Evolutionary conservation across 352 stramenopile species (phyloP), one percentile per base, ranked within the genome.

Genomic region (Globisporangium acanthophoron): DNA sequence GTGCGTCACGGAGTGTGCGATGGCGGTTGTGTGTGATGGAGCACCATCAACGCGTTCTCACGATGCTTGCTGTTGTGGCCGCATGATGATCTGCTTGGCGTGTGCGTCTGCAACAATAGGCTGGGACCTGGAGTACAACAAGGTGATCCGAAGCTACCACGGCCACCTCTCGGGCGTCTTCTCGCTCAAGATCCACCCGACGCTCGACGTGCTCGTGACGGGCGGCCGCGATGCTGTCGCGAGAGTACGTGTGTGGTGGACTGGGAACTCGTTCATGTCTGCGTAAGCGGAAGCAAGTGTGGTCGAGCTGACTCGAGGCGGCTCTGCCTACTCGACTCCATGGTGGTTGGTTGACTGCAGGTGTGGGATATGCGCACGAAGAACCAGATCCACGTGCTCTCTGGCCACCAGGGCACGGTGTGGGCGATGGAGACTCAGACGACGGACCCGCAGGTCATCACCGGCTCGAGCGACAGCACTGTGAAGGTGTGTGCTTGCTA

Each of bases 311-410:
- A 16, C 40, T 45, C 33, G 43, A 47, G 4, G 18, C 4, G 41
- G 6, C 18, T 6, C 11, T 47, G 16, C 41, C 5, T 6, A 24
- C 41, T 21, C 15, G 7, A 12, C n/a, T 7, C 20, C 15, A 6
- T n/a, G 20, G 24, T 27, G 24, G 24, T 27, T 27, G 24, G 24
- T 47, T 3, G n/a, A 15, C 43, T 47, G 40, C 5, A 87, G 64
- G 96, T 99, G 4, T 99, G 97, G 97, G 97, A 99, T 85, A 99
- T 99, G 79, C 88, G 97, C 48, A 98, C 97, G 18, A 99, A 99
- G 77, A 96, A 98, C 64, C 92, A 99, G 65, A 90, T 99, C 31
- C 95, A 99, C 74, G 85, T 91, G 58, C 85, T 99, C 52, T 87
- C 75, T n/a, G 97, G 97, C 5, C 97, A 99, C 73, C 86, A 97